phyloP scores from a whole-genome alignment of 176 grass and related monocot species.

The Oryza punctata region DNA sequence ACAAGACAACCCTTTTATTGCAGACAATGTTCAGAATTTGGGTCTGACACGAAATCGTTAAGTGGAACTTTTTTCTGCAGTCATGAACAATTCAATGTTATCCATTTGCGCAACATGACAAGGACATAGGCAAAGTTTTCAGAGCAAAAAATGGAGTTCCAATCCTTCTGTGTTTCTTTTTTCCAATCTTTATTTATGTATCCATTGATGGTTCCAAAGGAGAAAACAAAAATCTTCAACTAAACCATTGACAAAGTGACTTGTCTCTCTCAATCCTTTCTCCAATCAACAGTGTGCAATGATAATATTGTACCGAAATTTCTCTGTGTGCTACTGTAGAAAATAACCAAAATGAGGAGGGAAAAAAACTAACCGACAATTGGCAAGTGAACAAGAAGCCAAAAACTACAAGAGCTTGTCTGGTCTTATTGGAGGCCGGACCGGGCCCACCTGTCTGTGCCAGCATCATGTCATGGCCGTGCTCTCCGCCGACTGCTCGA shows the following conservation, averaged over 20 bases:
- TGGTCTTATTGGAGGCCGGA: constrained; percentile 31
- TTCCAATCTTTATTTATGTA: not conserved
- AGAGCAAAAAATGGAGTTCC: not conserved
- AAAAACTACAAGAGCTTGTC: constrained; percentile 34
- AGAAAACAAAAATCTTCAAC: constrained; percentile 35
- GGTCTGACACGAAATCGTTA: not conserved
- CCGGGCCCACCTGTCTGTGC: constrained; percentile 15
- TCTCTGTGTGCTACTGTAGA: constrained; percentile 29
- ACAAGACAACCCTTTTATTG: not conserved
- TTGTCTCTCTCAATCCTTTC: constrained; percentile 9
- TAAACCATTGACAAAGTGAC: constrained; percentile 39
- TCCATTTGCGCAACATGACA: constrained; percentile 18
- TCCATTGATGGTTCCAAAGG: not conserved
- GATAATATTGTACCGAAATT: not conserved
- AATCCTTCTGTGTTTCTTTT: not conserved
- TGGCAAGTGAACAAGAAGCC: constrained; percentile 10
- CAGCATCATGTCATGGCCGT: constrained; percentile 28
- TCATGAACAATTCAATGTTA: constrained; percentile 34
- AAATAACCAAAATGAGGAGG: not conserved
- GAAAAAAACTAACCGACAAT: constrained; percentile 23
- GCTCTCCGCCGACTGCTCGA: constrained; percentile 44
- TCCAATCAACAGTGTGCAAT: constrained; percentile 35
- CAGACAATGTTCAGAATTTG: not conserved
- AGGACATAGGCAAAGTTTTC: constrained; percentile 10
- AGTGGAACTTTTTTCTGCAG: not conserved